These are phyloP conservation scores for Solanum pennellii DNA, from an alignment of 257 asterid species.

Conservation along the genomic window DNA sequence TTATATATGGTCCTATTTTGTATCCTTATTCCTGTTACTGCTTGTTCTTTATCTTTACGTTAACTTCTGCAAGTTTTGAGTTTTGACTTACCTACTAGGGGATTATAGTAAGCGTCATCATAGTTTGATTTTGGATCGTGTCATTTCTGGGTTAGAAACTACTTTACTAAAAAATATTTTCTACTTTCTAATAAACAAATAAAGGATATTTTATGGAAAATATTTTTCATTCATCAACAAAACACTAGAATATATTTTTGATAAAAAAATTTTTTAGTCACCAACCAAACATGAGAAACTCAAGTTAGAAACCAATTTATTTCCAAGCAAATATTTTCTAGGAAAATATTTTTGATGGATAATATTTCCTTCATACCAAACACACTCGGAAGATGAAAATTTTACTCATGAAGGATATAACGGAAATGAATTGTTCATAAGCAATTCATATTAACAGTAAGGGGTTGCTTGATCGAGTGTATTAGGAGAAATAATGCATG, in stretches of 20 bases:
- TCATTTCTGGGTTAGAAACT: not conserved
- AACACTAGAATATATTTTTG: not conserved
- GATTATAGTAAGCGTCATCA: not conserved
- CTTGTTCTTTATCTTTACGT: not conserved
- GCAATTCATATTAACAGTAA: not conserved
- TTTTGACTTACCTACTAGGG: not conserved
- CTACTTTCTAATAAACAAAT: not conserved
- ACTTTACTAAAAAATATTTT: no score
- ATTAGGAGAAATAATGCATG: not conserved
- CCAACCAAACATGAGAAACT: not conserved
- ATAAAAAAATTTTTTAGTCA: no score
- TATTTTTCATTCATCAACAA: not conserved
- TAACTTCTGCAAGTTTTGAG: not conserved
- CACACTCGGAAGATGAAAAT: not conserved
- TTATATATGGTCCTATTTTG: not conserved
- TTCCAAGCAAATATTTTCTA: not conserved
- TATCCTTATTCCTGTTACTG: not conserved
- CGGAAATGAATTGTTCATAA: not conserved
- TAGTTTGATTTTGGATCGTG: not conserved
- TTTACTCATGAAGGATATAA: not conserved
- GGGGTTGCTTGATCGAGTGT: not conserved
- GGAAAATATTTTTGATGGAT: not conserved
- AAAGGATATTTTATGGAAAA: no score
- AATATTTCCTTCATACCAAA: not conserved
- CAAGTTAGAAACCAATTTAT: not conserved